phyloP scores from a whole-genome alignment of 2,329 filamentous ascomycete species.

The Macroventuria anomochaeta region DNA sequence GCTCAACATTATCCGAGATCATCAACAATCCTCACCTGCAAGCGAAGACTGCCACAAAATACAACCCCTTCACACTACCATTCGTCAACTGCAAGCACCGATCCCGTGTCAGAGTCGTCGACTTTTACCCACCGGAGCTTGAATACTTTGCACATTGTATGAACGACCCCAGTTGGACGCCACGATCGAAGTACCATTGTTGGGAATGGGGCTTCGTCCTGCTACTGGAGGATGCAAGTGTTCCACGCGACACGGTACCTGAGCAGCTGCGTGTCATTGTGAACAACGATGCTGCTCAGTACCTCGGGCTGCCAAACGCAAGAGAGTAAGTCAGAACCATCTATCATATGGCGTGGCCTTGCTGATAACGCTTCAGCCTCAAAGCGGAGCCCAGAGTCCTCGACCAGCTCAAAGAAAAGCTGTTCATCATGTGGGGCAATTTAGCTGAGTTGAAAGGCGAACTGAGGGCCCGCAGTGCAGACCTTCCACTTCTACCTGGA shows the following conservation, averaged over 20 bases:
- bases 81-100: slow-evolving; percentile 78
- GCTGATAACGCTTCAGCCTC: slow-evolving; percentile 57
- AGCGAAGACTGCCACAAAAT: slow-evolving; percentile 28
- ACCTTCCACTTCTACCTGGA: slow-evolving; percentile 34
- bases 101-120: slow-evolving; percentile 75
- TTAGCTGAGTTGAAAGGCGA: slow-evolving; percentile 67
- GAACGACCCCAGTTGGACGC: slow-evolving; percentile 44
- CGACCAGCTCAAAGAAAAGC: slow-evolving; percentile 66
- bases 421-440: slow-evolving; percentile 86
- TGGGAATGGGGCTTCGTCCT: slow-evolving; percentile 91
- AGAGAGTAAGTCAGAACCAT: slow-evolving; percentile 55
- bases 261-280: slow-evolving; percentile 71
- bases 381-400: slow-evolving; percentile 59
- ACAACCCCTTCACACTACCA: slow-evolving; percentile 62
- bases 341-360: no score
- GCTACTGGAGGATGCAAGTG: slow-evolving; percentile 72
- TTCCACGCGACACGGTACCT: slow-evolving; percentile 32
- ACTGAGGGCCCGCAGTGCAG: slow-evolving; percentile 54
- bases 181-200: slow-evolving; percentile 46
- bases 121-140: slow-evolving; percentile 75
- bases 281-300: slow-evolving; percentile 63
- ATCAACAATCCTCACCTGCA: slow-evolving; percentile 55
- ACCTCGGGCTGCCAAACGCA: slow-evolving; percentile 63
- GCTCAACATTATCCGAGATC: slow-evolving; percentile 53
- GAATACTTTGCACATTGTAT: slow-evolving; percentile 70